Evolutionary conservation across 495 filamentous ascomycete species (phyloP), one percentile per base, ranked within the genome.

Genomic region (Penicillium ucsense): DNA sequence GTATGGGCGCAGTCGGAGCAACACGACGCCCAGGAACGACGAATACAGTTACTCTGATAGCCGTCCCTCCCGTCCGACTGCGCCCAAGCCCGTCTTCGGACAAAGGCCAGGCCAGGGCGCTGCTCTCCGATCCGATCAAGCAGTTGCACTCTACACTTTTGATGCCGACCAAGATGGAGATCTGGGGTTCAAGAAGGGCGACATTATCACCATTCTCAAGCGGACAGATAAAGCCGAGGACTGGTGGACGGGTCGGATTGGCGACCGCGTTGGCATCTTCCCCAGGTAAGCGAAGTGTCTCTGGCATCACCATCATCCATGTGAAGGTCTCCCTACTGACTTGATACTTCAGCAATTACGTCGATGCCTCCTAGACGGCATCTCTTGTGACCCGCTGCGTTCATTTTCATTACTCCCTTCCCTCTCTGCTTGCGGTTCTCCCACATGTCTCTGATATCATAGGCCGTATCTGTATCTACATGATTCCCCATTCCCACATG

Each of bases 191-290:
- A 94, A 94, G 74, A 97, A 98, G 73, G 92, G 92, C 12, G 92
- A 98, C 33, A 69, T 97, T 42, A 95, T 98, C 53, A 96, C 90
- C n/a, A 92, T 98, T 47, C 66, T 91, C 12, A 97, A 98, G 71
- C 85, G 86, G 61, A 96, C 92, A n/a, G 88, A 98, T 0, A 84
- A 85, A 50, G 83, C 81, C 7, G 89, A 95, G 64, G 94, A 91
- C 80, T 96, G 89, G 89, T 87, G 71, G 71, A 85, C 82, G 32
- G 82, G 82, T 30, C 71, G 74, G 44, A 78, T 85, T 45, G 82
- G 81, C 10, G 74, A 76, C 54, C 68, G 79, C 11, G 78, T 80
- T 29, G 81, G 81, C 43, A 81, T 83, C 37, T 84, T 84, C 59
- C 81, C 81, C 36, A 70, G 66, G 71, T 74, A 67, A 59, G 68